Conservation (phyloP, 2,329 filamentous ascomycete species). For the Emmonsiellopsis sp. region DNA sequence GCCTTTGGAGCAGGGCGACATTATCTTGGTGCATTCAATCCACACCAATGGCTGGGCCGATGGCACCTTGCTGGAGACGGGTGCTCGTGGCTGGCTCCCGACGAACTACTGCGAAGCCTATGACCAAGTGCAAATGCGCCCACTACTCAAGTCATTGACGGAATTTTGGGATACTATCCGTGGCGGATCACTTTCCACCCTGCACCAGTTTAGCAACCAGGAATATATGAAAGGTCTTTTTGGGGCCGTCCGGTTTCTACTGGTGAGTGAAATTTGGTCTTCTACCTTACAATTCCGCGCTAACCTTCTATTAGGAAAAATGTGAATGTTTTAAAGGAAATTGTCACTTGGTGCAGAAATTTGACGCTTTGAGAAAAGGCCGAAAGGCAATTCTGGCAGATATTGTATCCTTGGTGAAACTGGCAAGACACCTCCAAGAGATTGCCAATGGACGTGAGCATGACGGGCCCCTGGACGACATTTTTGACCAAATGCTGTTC, state of each 20-base stretch:
- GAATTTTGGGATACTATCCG: conserved; percentile 88
- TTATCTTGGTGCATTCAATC: conserved; percentile 89
- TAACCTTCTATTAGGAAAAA: conserved; percentile 54
- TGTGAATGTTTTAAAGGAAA: conserved; percentile 82
- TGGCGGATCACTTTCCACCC: conserved; percentile 64
- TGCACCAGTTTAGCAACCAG: conserved; percentile 75
- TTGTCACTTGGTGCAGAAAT: conserved; percentile 61
- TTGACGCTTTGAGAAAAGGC: conserved; percentile 66
- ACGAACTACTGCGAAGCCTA: conserved; percentile 98
- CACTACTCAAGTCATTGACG: conserved; percentile 72
- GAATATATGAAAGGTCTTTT: conserved; percentile 93
- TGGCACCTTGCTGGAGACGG: conserved; percentile 77
- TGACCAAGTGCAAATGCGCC: conserved; percentile 77
- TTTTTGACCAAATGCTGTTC: conserved; percentile 85
- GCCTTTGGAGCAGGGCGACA: conserved; percentile 78
- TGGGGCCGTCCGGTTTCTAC: conserved; percentile 77
- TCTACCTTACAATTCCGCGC: conserved; percentile 4
- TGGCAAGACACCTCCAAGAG: conserved; percentile 75
- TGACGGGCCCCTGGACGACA: conserved; percentile 35
- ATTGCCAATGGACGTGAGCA: conserved; percentile 44
- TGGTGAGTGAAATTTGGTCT: conserved; percentile 51
- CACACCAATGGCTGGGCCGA: conserved; percentile 99
- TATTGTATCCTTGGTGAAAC: conserved; percentile 79
- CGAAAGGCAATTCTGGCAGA: conserved; percentile 85
- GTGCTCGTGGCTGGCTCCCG: conserved; percentile 85